These are phyloP conservation scores for Tetrastigma voinierianum DNA, from an alignment of 164 flowering plant species.

Conservation along the genomic window DNA sequence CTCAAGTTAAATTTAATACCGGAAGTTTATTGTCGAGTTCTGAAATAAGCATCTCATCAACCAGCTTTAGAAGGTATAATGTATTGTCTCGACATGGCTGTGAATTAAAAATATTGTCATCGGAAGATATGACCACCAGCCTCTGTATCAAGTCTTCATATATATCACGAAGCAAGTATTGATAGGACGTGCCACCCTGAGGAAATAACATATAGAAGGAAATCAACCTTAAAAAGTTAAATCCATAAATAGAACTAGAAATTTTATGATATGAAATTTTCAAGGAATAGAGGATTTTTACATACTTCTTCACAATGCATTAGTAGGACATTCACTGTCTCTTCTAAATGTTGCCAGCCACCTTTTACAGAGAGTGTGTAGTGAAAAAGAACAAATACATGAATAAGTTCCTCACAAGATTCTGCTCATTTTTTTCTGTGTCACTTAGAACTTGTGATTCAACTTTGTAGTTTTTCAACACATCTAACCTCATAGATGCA, in stretches of 20 bases:
- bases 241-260: background rate
- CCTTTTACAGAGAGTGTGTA: conserved; percentile 76
- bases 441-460: conserved; percentile 28
- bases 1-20: conserved; percentile 39
- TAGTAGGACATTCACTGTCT: conserved; percentile 75
- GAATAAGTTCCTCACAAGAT: conserved; percentile 57
- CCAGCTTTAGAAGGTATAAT: conserved; percentile 67
- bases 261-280: background rate
- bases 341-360: conserved; percentile 98
- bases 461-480: conserved; percentile 53
- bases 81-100: conserved; percentile 99
- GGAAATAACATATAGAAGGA: conserved; percentile 7
- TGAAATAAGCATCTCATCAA: conserved; percentile 86
- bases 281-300: conserved; percentile 8
- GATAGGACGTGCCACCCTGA: conserved; percentile 59
- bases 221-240: background rate
- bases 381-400: conserved; percentile 78
- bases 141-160: conserved; percentile 66
- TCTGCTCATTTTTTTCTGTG: conserved; percentile 45
- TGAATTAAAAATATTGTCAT: conserved; percentile 64
- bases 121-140: conserved; percentile 59
- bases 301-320: conserved; percentile 64
- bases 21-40: conserved; percentile 70
- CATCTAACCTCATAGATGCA: conserved; percentile 61
- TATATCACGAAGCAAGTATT: conserved; percentile 63